phyloP scores from a whole-genome alignment of 768 basidiomycete species.

The Mycena olivaceomarginata region DNA sequence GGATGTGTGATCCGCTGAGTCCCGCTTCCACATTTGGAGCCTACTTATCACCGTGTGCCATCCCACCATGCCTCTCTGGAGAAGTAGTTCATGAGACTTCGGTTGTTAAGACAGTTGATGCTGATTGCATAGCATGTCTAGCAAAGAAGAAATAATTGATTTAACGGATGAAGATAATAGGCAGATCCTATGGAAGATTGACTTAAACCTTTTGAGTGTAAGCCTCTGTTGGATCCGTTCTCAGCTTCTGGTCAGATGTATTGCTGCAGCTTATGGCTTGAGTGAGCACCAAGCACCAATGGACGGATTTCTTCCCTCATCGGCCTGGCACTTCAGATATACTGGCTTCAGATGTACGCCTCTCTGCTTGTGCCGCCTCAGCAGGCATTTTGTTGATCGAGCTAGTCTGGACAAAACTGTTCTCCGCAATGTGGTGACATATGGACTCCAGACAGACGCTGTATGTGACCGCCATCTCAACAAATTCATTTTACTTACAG shows the following conservation, averaged over 20 bases:
- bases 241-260: conserved; percentile 3
- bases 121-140: conserved; percentile 6
- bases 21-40: conserved; percentile 6
- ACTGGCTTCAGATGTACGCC: conserved; percentile 12
- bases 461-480: conserved; percentile 7
- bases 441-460: conserved; percentile 10
- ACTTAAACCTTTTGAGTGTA: conserved; percentile 11
- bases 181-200: conserved; percentile 7
- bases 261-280: conserved; percentile 8
- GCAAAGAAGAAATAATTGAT: conserved; percentile 7
- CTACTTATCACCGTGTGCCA: conserved; percentile 2
- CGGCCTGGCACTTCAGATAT: conserved; percentile 7
- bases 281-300: conserved; percentile 2
- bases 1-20: not conserved
- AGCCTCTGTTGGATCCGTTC: conserved; percentile 9
- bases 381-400: conserved; percentile 7
- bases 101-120: conserved; percentile 7
- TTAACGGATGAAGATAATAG: conserved; percentile 11
- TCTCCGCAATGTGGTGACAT: conserved; percentile 7
- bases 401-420: conserved; percentile 12
- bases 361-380: conserved; percentile 8
- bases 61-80: not conserved
- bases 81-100: conserved; percentile 11
- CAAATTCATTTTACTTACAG: conserved; percentile 4
- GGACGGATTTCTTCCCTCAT: too few species aligned